phyloP scores from a whole-genome alignment of 352 stramenopile species.

The Phytophthora tentaculata region DNA sequence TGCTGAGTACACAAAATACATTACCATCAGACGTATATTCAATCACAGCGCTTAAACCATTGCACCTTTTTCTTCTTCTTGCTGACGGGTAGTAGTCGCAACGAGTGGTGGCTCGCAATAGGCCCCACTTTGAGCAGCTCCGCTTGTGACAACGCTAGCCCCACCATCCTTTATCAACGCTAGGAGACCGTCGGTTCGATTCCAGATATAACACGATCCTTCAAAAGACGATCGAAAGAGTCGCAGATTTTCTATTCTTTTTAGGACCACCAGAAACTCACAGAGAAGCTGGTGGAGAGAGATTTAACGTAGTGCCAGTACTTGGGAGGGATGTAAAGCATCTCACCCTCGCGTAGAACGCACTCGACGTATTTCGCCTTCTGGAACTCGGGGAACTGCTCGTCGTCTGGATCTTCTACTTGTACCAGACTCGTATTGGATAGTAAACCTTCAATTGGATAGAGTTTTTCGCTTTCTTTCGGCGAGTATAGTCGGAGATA shows the following conservation, averaged over 20 bases:
- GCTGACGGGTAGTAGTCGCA: conserved; percentile 80
- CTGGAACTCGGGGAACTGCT: conserved; percentile 59
- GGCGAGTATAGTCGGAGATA: conserved; percentile 86
- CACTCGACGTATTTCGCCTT: conserved; percentile 73
- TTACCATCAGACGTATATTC: not conserved
- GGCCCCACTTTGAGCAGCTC: conserved; percentile 86
- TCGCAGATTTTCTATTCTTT: not conserved
- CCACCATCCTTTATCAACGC: conserved; percentile 31
- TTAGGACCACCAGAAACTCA: conserved; percentile 84
- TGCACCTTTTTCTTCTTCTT: conserved; percentile 88
- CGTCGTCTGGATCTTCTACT: conserved; percentile 57
- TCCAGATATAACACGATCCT: conserved; percentile 19
- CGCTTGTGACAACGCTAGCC: conserved; percentile 64
- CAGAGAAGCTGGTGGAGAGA: conserved; percentile 81
- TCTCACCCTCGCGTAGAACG: conserved; percentile 70
- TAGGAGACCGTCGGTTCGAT: conserved; percentile 9
- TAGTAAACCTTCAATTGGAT: conserved; percentile 84
- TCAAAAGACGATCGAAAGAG: conserved; percentile 23
- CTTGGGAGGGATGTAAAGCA: conserved; percentile 89
- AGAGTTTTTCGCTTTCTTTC: conserved; percentile 71
- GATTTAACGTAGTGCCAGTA: conserved; percentile 91
- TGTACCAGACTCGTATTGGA: conserved; percentile 86
- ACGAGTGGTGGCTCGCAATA: conserved; percentile 75
- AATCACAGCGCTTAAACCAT: not conserved
- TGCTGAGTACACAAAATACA: conserved; percentile 50